A percentile compares a stretch with the other conserved stretches of the same genome.
These are phyloP conservation scores for Taphrina pruni DNA, from an alignment of 1,139 yeast species.

Conservation along the genomic window DNA sequence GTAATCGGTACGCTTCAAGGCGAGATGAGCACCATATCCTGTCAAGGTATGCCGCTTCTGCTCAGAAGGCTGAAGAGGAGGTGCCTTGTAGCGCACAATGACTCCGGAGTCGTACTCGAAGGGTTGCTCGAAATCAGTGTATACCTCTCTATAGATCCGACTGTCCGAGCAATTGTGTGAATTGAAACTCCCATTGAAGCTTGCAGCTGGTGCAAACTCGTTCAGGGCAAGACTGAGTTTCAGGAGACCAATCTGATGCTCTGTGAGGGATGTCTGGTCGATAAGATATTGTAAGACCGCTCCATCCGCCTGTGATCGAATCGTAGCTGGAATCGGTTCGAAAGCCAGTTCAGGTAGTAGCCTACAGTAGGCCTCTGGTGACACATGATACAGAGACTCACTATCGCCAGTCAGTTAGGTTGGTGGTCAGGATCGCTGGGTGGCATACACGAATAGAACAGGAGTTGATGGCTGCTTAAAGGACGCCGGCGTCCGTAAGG, in stretches of 20 bases:
- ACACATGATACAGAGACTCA: slow-evolving; percentile 62
- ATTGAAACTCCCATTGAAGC: slow-evolving; percentile 50
- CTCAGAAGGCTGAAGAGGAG: not conserved
- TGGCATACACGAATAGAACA: slow-evolving; percentile 6
- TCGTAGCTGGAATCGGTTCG: slow-evolving; percentile 38
- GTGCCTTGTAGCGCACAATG: slow-evolving; percentile 28
- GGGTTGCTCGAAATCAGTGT: slow-evolving; percentile 25
- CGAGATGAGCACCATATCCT: slow-evolving; percentile 72
- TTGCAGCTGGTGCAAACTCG: slow-evolving; percentile 48
- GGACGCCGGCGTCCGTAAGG: slow-evolving; percentile 13
- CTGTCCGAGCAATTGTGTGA: slow-evolving; percentile 55
- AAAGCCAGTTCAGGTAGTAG: slow-evolving; percentile 56
- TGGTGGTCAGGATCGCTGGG: slow-evolving; percentile 10
- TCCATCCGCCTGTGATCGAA: not conserved
- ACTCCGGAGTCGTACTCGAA: slow-evolving; percentile 5
- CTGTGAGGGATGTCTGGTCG: slow-evolving; percentile 2
- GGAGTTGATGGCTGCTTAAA: slow-evolving; percentile 25
- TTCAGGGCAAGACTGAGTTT: slow-evolving; percentile 47
- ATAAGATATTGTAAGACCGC: slow-evolving; percentile 1
- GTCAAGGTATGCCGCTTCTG: slow-evolving; percentile 50
- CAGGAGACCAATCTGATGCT: slow-evolving; percentile 26
- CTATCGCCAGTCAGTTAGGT: slow-evolving; percentile 45
- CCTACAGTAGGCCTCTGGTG: slow-evolving; percentile 60
- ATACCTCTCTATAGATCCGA: slow-evolving; percentile 49
- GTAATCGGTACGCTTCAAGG: slow-evolving; percentile 68